These are phyloP conservation scores for Komagataella pseudopastoris DNA, from an alignment of 805 yeast genomes.

Conservation along the genomic window DNA sequence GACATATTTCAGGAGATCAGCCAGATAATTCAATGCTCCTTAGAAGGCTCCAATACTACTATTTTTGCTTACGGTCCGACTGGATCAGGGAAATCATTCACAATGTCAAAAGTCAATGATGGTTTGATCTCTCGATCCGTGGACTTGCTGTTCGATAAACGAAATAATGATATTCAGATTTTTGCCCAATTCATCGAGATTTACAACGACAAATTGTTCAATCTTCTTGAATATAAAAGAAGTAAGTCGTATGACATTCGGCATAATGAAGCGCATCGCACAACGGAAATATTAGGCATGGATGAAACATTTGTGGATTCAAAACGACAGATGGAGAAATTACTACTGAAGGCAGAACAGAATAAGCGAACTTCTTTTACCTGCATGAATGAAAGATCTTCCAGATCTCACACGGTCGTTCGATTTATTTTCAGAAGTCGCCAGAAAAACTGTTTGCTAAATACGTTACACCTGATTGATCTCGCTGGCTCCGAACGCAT, in stretches of 20 bases:
- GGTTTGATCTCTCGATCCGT: slow-evolving; percentile 81
- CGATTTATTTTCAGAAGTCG: slow-evolving; percentile 38
- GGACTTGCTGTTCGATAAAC: slow-evolving; percentile 5
- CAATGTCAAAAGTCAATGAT: slow-evolving; percentile 61
- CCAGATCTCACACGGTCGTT: slow-evolving; percentile 79
- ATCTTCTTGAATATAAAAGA: slow-evolving; percentile 31
- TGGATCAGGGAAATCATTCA: slow-evolving; percentile 86
- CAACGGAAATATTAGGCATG: slow-evolving; percentile 50
- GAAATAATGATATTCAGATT: slow-evolving; percentile 26
- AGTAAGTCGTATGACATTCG: slow-evolving; percentile 43
- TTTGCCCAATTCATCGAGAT: slow-evolving; percentile 86
- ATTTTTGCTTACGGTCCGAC: slow-evolving; percentile 97
- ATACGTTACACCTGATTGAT: slow-evolving; percentile 72
- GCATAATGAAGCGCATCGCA: slow-evolving; percentile 42
- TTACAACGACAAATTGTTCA: slow-evolving; percentile 72
- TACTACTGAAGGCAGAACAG: slow-evolving; percentile 40
- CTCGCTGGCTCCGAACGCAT: slow-evolving; percentile 91
- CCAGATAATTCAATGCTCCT: slow-evolving; percentile 70
- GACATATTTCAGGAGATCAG: slow-evolving; percentile 76
- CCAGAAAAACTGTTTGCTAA: slow-evolving; percentile 43
- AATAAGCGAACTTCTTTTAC: slow-evolving; percentile 77
- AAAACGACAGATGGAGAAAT: slow-evolving; percentile 30
- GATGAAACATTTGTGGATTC: slow-evolving; percentile 30
- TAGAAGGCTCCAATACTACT: slow-evolving; percentile 87
- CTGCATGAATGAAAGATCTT: slow-evolving; percentile 67